Conservation (phyloP, 2,329 filamentous ascomycete genomes). For the Canariomyces notabilis region DNA sequence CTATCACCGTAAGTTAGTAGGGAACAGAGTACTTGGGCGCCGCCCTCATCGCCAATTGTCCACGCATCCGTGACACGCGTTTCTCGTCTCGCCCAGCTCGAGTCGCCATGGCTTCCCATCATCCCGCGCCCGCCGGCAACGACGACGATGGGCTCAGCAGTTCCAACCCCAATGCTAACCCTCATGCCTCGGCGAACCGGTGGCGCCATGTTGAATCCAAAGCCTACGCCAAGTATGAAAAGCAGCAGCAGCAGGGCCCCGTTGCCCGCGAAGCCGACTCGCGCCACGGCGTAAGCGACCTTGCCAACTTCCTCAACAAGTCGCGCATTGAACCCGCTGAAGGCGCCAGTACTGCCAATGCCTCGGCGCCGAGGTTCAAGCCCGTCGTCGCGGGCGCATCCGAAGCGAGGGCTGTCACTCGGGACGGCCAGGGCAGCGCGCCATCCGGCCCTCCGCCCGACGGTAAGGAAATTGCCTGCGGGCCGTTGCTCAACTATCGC, state of each 20-base stretch:
- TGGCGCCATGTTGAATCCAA: constrained; percentile 63
- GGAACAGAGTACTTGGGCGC: too few species aligned
- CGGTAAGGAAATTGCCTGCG: constrained; percentile 60
- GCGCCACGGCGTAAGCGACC: constrained; percentile 42
- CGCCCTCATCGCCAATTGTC: too few species aligned
- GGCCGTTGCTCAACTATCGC: constrained; percentile 73
- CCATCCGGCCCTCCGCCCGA: constrained; percentile 29
- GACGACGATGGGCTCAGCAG: constrained; percentile 25
- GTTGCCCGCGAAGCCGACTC: constrained; percentile 39
- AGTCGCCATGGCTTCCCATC: neutral
- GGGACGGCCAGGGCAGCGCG: constrained; percentile 19
- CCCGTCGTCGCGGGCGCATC: constrained; percentile 46
- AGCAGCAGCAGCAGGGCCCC: constrained; percentile 15
- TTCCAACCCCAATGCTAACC: too few species aligned
- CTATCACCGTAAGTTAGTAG: too few species aligned
- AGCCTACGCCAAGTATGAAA: constrained; percentile 48
- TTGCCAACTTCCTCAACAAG: constrained; percentile 53
- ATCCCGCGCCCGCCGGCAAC: constrained; percentile 6
- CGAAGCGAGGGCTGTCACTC: constrained; percentile 29
- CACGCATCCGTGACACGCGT: too few species aligned
- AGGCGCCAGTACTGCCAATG: constrained; percentile 18
- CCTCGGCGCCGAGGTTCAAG: constrained; percentile 32
- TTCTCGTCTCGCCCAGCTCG: too few species aligned
- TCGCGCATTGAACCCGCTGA: constrained; percentile 43
- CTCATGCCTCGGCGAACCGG: constrained; percentile 50